A percentile compares a stretch with the other conserved stretches of the same genome.
Conservation (phyloP, 305 asterid species). For the Rubia balearica region DNA sequence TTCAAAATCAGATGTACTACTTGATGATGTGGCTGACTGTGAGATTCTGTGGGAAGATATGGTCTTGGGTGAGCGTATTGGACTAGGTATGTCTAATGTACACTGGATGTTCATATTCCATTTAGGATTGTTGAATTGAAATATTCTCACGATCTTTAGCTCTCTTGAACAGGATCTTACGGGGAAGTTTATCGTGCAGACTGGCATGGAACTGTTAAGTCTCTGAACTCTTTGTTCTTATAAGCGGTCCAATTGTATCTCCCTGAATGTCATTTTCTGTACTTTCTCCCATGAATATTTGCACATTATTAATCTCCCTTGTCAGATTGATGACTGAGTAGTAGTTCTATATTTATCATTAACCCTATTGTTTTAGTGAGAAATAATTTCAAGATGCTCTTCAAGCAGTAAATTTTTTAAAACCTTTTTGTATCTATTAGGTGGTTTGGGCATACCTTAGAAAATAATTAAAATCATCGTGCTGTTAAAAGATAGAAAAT, state of each 20-base stretch:
- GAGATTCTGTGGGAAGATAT: conserved; percentile 94
- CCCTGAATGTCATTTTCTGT: conserved; percentile 16
- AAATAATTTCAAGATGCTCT: not conserved
- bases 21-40: conserved; percentile 94
- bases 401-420: not conserved
- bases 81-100: conserved; percentile 66
- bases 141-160: conserved; percentile 17
- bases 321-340: not conserved
- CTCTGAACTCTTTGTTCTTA: conserved; percentile 9
- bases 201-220: conserved; percentile 99
- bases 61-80: conserved; percentile 98
- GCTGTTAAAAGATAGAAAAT: not conserved
- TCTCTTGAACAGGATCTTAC: conserved; percentile 64
- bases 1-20: conserved; percentile 56
- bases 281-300: conserved; percentile 2
- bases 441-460: not conserved
- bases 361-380: not conserved
- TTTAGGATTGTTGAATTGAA: conserved; percentile 13
- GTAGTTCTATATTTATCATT: not conserved
- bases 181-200: conserved; percentile 98
- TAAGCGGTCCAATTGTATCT: not conserved
- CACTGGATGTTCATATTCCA: conserved; percentile 19
- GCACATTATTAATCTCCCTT: not conserved
- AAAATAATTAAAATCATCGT: not conserved
- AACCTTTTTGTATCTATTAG: not conserved